Evolutionary conservation across 805 yeast species (phyloP), one percentile per base, ranked within the genome.

Genomic region (Alloascoidea hylecoeti): DNA sequence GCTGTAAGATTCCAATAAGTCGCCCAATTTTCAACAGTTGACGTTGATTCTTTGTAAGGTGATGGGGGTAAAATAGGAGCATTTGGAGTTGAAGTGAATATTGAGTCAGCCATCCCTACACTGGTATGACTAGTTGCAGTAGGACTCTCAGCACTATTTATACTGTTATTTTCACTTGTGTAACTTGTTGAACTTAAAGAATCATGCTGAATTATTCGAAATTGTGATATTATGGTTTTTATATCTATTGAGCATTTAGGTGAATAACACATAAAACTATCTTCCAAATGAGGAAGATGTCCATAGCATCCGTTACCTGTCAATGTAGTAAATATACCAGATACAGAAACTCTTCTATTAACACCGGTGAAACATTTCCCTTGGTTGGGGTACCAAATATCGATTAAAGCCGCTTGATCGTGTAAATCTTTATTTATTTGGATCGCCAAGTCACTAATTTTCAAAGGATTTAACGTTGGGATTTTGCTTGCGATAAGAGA

Each of bases 1-100:
- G 66, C 63, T 0, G 77, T 62, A 12, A 78, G 45, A 36, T 70
- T 65, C 85, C 84, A 78, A 47, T 75, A 78, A 5, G 71, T 64
- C 0, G 75, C 71, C 85, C 85, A 78, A 41, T 74, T 74, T 23
- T 23, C n/a, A 9, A 9, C 30, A 23, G n/a, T 9, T 23, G 9
- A 9, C 30, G 30, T 9, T 9, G n/a, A 9, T 9, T 23, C 30
- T 23, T 9, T 9, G 9, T n/a, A 9, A 23, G 30, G 30, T 9
- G n/a, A 23, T 9, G 9, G 13, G 9, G 30, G n/a, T 23, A 9
- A 9, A n/a, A n/a, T 23, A 23, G 30, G 9, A 23, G 30, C 9
- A n/a, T 23, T 23, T 23, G n/a, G n/a, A n/a, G n/a, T n/a, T n/a
- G n/a, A n/a, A n/a, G n/a, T n/a, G n/a, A n/a, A n/a, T n/a, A n/a